Evolutionary conservation across 345 rosid genomes (phyloP), one percentile per base, ranked within the genome.

Genomic region (Brassica cretica): DNA sequence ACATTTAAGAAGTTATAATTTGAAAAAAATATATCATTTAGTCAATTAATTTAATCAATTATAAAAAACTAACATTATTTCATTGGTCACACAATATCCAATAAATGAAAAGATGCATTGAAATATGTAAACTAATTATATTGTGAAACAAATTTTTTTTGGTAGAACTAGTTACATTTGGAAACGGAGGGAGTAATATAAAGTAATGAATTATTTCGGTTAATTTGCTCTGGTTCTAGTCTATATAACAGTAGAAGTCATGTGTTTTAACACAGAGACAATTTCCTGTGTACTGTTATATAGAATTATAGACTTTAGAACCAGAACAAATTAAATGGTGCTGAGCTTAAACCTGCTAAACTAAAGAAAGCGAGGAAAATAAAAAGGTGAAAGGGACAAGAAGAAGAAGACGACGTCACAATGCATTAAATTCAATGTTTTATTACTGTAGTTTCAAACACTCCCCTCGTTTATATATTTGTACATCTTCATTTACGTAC

Each of bases 381-480:
- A 55, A 65, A 25, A 72, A 66, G 72, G 51, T 78, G 76, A 72
- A 19, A 66, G 68, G 14, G 73, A 78, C 77, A 66, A 30, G 51
- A 71, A 56, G 80, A 71, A 58, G 73, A 59, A 59, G 73, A 59
- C n/a, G 55, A 78, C 64, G 73, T 72, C 81, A 66, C 32, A 46
- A 58, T 41, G 72, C 81, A 78, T 78, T 77, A 56, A 77, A 77
- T 77, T 75, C 49, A 65, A 56, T 65, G 72, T 41, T 67, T 27
- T 78, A 71, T 33, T 62, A 56, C 35, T 56, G 72, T 71, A 39
- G 62, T 59, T 29, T 59, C 46, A 59, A 21, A 62, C 70, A 76
- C 70, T 76, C 70, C 56, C 21, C 64, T 27, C 53, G 9, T 6
- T 59, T 19, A 6, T 25, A 46, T 14, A 24, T 8, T 18, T 59